Conservation (phyloP, 2,329 filamentous ascomycete species). For the Neonectria hederae region DNA sequence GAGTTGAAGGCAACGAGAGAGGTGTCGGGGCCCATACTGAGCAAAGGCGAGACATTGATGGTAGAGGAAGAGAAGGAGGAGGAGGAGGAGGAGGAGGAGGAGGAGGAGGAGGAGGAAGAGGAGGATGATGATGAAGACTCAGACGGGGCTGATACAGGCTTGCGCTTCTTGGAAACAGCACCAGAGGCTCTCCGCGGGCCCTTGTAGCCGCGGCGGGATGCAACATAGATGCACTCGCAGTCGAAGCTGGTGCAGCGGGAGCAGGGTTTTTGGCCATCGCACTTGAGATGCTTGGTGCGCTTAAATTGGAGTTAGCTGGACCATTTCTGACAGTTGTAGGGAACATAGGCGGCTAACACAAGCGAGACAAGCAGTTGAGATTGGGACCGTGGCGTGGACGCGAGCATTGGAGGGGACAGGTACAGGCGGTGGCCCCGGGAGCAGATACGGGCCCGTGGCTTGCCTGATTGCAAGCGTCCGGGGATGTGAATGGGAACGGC, state of each 20-base stretch:
- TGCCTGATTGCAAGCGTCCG: neutral
- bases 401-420: neutral
- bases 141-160: conserved; percentile 52
- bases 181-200: conserved; percentile 56
- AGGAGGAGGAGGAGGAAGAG: neutral
- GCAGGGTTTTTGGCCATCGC: conserved; percentile 76
- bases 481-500: no score
- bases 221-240: conserved; percentile 73
- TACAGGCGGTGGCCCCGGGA: neutral
- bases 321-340: neutral
- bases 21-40: neutral
- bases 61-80: neutral
- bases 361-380: neutral
- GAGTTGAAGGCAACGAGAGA: neutral
- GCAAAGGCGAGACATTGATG: neutral
- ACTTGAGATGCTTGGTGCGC: conserved; percentile 76
- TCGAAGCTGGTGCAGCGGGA: conserved; percentile 68
- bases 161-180: conserved; percentile 53
- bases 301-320: conserved; percentile 38
- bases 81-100: neutral
- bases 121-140: neutral
- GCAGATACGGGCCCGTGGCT: neutral
- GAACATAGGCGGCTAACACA: neutral
- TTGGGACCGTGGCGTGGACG: neutral
- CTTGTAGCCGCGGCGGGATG: conserved; percentile 78